These are phyloP conservation scores for Straminergon stramineum DNA, from an alignment of 225 moss, liverwort and hornwort species.

Conservation along the genomic window DNA sequence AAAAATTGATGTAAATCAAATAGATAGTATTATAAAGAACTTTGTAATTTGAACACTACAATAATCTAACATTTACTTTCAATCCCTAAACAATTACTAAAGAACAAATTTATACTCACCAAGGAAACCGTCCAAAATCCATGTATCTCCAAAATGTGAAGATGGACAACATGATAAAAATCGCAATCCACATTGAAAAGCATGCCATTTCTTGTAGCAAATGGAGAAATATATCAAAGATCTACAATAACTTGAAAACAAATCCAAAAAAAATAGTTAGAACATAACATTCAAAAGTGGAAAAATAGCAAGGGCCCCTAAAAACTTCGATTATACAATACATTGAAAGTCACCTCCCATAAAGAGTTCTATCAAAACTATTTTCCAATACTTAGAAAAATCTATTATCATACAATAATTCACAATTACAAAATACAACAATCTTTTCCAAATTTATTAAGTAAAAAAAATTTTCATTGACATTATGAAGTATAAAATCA, in stretches of 20 bases:
- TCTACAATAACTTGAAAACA: not conserved
- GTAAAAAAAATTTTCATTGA: not conserved
- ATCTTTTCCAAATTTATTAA: not conserved
- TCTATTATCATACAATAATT: not conserved
- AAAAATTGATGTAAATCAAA: not conserved
- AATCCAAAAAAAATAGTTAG: not conserved
- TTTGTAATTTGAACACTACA: not conserved
- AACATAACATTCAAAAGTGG: not conserved
- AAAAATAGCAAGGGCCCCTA: not conserved
- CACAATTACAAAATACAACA: not conserved
- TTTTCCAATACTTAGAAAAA: not conserved
- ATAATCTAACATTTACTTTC: not conserved
- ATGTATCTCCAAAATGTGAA: not conserved
- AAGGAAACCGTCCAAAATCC: not conserved
- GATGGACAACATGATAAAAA: not conserved
- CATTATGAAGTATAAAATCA: not conserved
- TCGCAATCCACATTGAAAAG: not conserved
- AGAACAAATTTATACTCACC: not conserved
- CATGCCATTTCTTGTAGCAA: not conserved
- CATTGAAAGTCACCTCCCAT: not conserved
- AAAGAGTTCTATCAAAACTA: not conserved
- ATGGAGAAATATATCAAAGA: no score
- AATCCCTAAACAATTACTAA: no score
- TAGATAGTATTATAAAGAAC: not conserved
- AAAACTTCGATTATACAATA: no score